Evolutionary conservation across 257 asterid species (phyloP), one percentile per base, ranked within the genome.

Genomic region (Fraxinus americana): DNA sequence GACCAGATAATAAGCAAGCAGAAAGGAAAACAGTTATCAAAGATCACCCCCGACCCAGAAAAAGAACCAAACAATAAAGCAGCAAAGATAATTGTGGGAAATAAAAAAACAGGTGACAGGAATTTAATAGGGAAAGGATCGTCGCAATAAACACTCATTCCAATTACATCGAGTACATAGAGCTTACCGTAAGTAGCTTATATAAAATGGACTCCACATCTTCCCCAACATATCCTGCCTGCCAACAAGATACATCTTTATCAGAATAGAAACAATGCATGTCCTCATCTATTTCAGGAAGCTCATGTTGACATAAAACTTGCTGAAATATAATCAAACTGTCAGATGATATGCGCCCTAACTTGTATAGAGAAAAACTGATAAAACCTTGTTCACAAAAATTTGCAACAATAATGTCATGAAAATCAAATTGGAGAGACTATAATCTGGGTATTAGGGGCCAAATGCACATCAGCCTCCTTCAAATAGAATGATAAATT

Each of bases 181-280:
- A 43, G 61, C 90, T 87, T 79, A 96, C 99, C 82, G 86, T 83
- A 74, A 96, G 96, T 75, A 96, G 97, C 90, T 96, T 96, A 86
- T 96, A 93, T 79, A 96, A 88, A 79, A 96, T 96, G 84, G 99
- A 96, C 80, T 96, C 99, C 10, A n/a, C n/a, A n/a, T n/a, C n/a
- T n/a, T n/a, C n/a, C n/a, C n/a, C n/a, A n/a, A n/a, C n/a, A n/a
- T n/a, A 96, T 70, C 99, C 99, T 72, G 99, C 99, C 99, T 95
- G 97, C 79, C 84, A 75, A 85, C 25, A 78, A 78, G 78, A 74
- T 3, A 63, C 35, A 34, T 36, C 50, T 67, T 63, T 16, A 61
- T 77, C 48, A 80, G 74, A 75, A 12, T 29, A 52, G 25, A 35
- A 68, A 68, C 12, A 72, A 29, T 36, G n/a, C 12, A 77, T 19